Base-by-base conservation (phyloP, 345 rosid genomes). In the Sapria himalayana region DNA sequence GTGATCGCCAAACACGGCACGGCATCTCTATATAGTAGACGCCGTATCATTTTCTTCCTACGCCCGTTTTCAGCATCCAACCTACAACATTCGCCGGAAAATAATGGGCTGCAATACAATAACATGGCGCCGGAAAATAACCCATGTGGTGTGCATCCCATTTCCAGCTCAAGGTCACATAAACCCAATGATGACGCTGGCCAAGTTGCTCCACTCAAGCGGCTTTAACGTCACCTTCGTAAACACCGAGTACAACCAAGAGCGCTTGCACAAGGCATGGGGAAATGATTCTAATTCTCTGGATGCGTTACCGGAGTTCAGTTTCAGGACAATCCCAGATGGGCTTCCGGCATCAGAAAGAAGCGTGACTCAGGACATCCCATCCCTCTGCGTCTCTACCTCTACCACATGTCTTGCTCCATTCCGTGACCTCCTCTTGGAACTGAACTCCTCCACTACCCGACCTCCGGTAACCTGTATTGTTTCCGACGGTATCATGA, bases 191-290 rank as follows among this genome's bases (percentile, higher is more conserved):
- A 14, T 65, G 0, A 49, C 48, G 29, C 17, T 62, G 1, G 68
- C 68, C 15, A 58, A 66, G 31, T 54, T 62, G n/a, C 60, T 66
- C 42, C 64, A 56, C 44, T 25, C 11, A 2, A 46, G 14, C 37
- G 66, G 68, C 50, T 62, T 66, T 49, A 56, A 51, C 35, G 22
- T 62, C 23, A 69, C 66, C 22, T 69, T 69, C 21, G 65, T 64
- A 8, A 48, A 60, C 65, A 69, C 67, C 1, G 54, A 59, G n/a
- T 46, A 43, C 54, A 62, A 48, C 42, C 66, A 67, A 47, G 37
- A 27, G 17, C 70, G 73, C 20, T 48, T 71, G 18, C 57, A 61
- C 7, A 49, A 54, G 40, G 58, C 71, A 12, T 29, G 59, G n/a
- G 66, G 65, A 17, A 35, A 48, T 3, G 11, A 33, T 48, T 37